phyloP scores from a whole-genome alignment of 73 alveolate species.

The Paramecium octaurelia region DNA sequence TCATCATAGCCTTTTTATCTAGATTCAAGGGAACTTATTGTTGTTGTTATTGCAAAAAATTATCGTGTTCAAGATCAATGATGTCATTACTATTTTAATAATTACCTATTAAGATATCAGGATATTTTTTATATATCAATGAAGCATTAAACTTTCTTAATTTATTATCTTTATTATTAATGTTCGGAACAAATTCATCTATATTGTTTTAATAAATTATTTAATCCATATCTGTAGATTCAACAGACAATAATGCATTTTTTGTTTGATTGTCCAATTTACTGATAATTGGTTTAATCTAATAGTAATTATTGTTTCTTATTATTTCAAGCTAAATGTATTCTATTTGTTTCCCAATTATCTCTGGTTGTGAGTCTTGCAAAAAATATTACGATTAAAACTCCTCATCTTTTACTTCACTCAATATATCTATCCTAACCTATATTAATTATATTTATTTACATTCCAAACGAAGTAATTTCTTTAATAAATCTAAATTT shows the following conservation, averaged over 20 bases:
- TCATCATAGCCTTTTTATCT: neutral
- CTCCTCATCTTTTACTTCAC: neutral
- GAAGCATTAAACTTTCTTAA: neutral
- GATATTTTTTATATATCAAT: neutral
- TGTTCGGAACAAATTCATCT: neutral
- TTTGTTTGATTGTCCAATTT: neutral
- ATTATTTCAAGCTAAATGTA: neutral
- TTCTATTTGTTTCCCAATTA: neutral
- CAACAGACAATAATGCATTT: constrained; percentile 2
- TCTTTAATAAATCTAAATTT: neutral
- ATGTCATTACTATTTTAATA: neutral
- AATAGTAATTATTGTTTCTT: neutral
- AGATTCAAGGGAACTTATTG: neutral
- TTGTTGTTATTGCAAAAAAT: neutral
- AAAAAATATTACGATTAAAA: neutral
- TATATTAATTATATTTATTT: neutral
- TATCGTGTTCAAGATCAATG: neutral
- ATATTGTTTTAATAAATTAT: neutral
- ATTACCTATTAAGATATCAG: neutral
- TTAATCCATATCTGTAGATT: neutral
- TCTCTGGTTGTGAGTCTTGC: neutral
- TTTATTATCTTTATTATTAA: neutral
- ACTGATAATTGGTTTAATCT: neutral
- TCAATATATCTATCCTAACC: neutral
- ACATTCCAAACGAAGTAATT: neutral